These are phyloP conservation scores for Sphaerulina vaccinii DNA, from an alignment of 2,329 filamentous ascomycete genomes.

Conservation along the genomic window DNA sequence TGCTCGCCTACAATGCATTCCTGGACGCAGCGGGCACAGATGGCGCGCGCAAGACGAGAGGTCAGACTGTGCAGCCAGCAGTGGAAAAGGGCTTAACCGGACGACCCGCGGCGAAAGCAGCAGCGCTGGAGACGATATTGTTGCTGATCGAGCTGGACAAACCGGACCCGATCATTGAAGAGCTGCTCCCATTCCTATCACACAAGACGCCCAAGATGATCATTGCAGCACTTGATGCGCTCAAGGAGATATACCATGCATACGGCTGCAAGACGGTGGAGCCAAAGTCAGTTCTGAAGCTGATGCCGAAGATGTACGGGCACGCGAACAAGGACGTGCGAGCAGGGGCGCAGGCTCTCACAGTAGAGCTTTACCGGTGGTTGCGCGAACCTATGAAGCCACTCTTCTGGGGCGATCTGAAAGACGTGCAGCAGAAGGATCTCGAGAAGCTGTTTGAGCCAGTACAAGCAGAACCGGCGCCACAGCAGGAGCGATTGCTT, in stretches of 20 bases:
- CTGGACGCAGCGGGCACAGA: slow-evolving; percentile 85
- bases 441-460: slow-evolving; percentile 92
- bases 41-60: slow-evolving; percentile 65
- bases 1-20: slow-evolving; percentile 84
- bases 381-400: slow-evolving; percentile 97
- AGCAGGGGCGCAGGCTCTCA: slow-evolving; percentile 85
- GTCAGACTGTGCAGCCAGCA: slow-evolving; percentile 71
- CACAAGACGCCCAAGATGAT: slow-evolving; percentile 93
- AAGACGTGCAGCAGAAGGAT: slow-evolving; percentile 91
- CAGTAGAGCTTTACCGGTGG: slow-evolving; percentile 96
- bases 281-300: slow-evolving; percentile 85
- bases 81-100: slow-evolving; percentile 92
- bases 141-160: slow-evolving; percentile 89
- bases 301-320: slow-evolving; percentile 84
- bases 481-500: slow-evolving; percentile 87
- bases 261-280: slow-evolving; percentile 94
- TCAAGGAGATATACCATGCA: slow-evolving; percentile 84
- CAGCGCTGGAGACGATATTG: slow-evolving; percentile 79
- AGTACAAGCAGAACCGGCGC: slow-evolving; percentile 78
- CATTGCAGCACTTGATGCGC: slow-evolving; percentile 68
- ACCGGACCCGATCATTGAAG: slow-evolving; percentile 81
- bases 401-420: slow-evolving; percentile 93
- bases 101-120: slow-evolving; percentile 83
- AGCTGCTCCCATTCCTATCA: slow-evolving; percentile 76
- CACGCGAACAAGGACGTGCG: slow-evolving; percentile 98